A percentile compares a stretch with the other conserved stretches of the same genome.
Conservation (phyloP, 257 asterid genomes). For the Petrea volubilis region DNA sequence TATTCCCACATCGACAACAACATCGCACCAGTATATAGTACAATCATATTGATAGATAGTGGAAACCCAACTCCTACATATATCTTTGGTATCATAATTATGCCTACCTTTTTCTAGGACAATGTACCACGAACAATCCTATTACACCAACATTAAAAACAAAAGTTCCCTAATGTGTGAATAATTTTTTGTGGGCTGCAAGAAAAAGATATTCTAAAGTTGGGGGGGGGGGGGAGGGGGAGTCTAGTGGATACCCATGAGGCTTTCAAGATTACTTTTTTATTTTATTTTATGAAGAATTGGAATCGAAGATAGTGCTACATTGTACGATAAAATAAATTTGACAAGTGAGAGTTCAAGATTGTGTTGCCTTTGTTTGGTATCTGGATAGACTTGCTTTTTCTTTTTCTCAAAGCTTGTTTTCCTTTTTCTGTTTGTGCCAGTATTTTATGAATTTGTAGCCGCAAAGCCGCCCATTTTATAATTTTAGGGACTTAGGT, state of each 20-base stretch:
- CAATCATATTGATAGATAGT: conserved; percentile 14
- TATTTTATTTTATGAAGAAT: conserved; percentile 19
- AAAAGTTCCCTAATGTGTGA: conserved; percentile 1
- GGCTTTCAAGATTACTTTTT: conserved; percentile 24
- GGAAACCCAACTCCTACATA: conserved; percentile 44
- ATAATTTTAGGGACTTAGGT: background rate
- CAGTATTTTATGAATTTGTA: conserved; percentile 1
- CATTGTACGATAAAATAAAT: conserved; percentile 1
- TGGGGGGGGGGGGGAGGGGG: background rate
- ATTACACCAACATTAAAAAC: conserved; percentile 31
- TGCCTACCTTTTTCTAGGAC: conserved; percentile 42
- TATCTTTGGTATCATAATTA: conserved; percentile 31
- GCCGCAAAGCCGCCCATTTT: conserved; percentile 23
- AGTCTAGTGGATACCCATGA: conserved; percentile 27
- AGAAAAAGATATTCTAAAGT: conserved; percentile 18
- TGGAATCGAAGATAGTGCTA: conserved; percentile 26
- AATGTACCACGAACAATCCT: conserved; percentile 30
- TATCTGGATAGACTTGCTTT: conserved; percentile 31
- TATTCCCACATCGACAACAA: conserved; percentile 26
- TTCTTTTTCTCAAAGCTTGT: conserved; percentile 24
- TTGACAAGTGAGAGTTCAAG: conserved; percentile 23
- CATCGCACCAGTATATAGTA: background rate
- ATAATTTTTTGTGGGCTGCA: conserved; percentile 16
- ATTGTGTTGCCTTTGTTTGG: conserved; percentile 33
- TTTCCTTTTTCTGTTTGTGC: conserved; percentile 11